phyloP scores from a whole-genome alignment of 106 monocot species.

The Xerophyta viscosa region DNA sequence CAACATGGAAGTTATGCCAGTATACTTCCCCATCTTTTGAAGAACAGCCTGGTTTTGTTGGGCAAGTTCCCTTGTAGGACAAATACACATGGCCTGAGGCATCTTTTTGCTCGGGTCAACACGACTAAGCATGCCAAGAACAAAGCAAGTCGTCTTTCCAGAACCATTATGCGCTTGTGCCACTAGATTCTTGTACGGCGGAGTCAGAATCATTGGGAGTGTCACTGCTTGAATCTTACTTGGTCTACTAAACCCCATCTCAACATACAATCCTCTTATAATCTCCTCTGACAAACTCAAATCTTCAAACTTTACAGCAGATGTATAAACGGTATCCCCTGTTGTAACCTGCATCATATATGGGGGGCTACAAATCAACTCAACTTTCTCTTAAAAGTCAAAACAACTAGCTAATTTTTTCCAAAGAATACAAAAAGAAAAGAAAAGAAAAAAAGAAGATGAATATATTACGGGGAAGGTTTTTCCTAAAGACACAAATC shows the following conservation, averaged over 20 bases:
- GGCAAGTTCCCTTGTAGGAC: conserved; percentile 86
- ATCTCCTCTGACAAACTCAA: conserved; percentile 63
- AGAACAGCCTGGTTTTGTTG: conserved; percentile 82
- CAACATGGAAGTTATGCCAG: conserved; percentile 72
- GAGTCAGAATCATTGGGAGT: conserved; percentile 91
- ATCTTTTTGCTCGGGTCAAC: conserved; percentile 56
- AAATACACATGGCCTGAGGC: conserved; percentile 89
- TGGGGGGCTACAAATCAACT: too few species aligned
- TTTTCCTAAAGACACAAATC: too few species aligned
- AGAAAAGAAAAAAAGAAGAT: too few species aligned
- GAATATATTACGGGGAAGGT: too few species aligned
- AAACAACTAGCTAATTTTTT: too few species aligned
- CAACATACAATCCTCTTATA: conserved; percentile 70
- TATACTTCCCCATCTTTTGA: conserved; percentile 79
- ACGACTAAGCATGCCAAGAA: conserved; percentile 90
- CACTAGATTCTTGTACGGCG: conserved; percentile 79
- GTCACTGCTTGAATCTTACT: conserved; percentile 94
- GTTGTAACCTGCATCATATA: conserved; percentile 49
- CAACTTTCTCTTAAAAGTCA: background rate
- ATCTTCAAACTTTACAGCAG: conserved; percentile 77
- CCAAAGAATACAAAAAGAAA: too few species aligned
- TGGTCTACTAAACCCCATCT: conserved; percentile 82
- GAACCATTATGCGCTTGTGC: conserved; percentile 98
- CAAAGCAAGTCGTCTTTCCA: conserved; percentile 94
- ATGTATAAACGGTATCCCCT: conserved; percentile 66